Evolutionary conservation across 495 filamentous ascomycete genomes (phyloP).

Genomic region (Talaromyces stipitatus): DNA sequence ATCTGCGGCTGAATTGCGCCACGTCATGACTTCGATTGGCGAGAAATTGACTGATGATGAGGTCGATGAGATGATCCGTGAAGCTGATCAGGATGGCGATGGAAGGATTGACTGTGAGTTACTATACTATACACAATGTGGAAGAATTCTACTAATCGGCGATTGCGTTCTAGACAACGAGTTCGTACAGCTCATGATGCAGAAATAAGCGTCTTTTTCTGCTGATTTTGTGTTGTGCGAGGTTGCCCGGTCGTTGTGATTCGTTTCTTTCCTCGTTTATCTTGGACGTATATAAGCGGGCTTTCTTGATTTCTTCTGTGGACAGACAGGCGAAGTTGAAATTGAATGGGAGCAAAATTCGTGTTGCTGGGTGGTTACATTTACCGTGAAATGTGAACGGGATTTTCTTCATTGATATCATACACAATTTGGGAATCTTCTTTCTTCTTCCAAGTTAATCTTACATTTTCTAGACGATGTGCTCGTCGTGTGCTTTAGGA

Average conservation of each 20-base stretch:
- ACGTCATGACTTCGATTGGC: constrained; percentile 99
- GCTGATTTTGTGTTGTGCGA: neutral
- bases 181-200: constrained; percentile 99
- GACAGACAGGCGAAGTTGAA: neutral
- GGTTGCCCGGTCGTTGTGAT: neutral
- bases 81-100: constrained; percentile 98
- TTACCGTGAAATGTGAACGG: neutral
- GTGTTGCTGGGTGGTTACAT: neutral
- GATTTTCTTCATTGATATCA: neutral
- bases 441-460: neutral
- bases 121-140: neutral
- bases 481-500: no score
- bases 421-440: neutral
- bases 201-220: constrained; percentile 63
- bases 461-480: neutral
- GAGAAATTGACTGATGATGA: constrained; percentile 99
- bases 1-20: constrained; percentile 92
- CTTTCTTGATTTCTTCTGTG: neutral
- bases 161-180: constrained; percentile 76
- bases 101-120: constrained; percentile 87
- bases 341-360: neutral
- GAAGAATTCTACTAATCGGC: constrained; percentile 1
- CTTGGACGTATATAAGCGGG: constrained; percentile 1
- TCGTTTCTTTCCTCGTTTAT: neutral
- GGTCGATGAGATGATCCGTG: constrained; percentile 99